Base-by-base conservation (phyloP, 305 asterid species). In the Solanum hybrid region DNA sequence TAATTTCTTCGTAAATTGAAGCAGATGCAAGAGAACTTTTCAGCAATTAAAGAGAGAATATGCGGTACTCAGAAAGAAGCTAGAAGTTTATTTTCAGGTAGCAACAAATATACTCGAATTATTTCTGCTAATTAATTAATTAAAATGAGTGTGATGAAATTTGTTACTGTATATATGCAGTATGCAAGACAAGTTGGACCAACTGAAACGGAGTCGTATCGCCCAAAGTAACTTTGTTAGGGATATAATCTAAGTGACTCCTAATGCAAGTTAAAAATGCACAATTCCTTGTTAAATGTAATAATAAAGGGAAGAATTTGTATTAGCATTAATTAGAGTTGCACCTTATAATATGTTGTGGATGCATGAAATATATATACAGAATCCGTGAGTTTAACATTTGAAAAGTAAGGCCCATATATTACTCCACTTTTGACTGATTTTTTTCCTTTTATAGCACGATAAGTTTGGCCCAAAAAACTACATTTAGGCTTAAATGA, bases 41-140 rank as follows among this genome's bases (percentile, higher is more conserved):
- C 94, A 92, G 78, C 98, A 93, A 78, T 82, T 96, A 90, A 96
- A 95, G 93, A 95, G 91, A 93, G 98, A 96, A 92, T 92, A 95
- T 91, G 87, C 92, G 38, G 29, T 95, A 88, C 94, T 95, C 2
- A 95, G 40, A 91, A 95, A 91, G 95, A 95, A 96, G 89, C 95
- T 96, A 69, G 95, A 96, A 94, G 86, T 86, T 87, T 96, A 96
- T 82, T 96, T 95, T 91, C 96, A 95, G 98, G 98, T 95, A 35
- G 26, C 51, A 27, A 9, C 76, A 26, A 51, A 40, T 38, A 8
- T 71, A 69, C 9, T 11, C 9, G 7, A 38, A 56, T 60, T 73
- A 1, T 17, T 71, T 40, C 1, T 22, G 26, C 22, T 42, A 12
- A 89, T 86, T 86, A 72, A 4, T 40, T 45, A 38, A 31, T 4